A percentile compares a stretch with the other conserved stretches of the same genome.
Conservation (phyloP, 192 early-diverging fungal genomes). For the Podila epicladia region DNA sequence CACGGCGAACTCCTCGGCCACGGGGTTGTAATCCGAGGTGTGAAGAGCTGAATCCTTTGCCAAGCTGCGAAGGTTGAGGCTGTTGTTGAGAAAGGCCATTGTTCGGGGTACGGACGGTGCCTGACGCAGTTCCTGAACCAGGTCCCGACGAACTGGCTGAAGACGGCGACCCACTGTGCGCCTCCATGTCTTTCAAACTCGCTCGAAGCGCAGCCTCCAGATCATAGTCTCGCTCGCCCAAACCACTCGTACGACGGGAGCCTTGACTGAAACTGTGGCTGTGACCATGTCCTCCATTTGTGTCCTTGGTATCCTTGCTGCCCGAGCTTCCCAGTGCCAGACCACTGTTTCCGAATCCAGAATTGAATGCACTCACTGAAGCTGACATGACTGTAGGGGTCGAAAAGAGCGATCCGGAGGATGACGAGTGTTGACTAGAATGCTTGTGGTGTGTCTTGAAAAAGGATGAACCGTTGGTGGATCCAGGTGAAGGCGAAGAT, state of each 20-base stretch:
- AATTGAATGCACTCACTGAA: constrained; percentile 46
- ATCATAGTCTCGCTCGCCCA: constrained; percentile 15
- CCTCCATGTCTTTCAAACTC: constrained; percentile 36
- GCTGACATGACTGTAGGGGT: constrained; percentile 47
- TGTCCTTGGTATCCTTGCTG: background rate
- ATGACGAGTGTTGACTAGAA: constrained; percentile 36
- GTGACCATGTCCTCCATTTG: background rate
- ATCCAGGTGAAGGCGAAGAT: constrained; percentile 14
- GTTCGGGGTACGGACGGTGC: constrained; percentile 5
- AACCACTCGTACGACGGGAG: background rate
- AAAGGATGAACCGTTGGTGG: constrained; percentile 15
- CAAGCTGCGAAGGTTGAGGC: constrained; percentile 18
- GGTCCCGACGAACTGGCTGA: background rate
- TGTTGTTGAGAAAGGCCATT: constrained; percentile 26
- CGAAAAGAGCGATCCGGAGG: constrained; percentile 38
- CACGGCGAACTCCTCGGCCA: constrained; percentile 33
- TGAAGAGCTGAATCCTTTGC: constrained; percentile 23
- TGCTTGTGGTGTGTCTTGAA: constrained; percentile 53
- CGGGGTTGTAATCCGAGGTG: constrained; percentile 26
- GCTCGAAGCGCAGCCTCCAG: constrained; percentile 40
- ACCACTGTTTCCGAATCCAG: constrained; percentile 33
- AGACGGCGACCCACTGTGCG: constrained; percentile 10
- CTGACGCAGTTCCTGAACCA: constrained; percentile 9
- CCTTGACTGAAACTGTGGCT: background rate
- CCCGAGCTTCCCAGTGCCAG: constrained; percentile 15